Conservation (phyloP, 164 flowering plant genomes). For the Stephania yunnanensis region DNA sequence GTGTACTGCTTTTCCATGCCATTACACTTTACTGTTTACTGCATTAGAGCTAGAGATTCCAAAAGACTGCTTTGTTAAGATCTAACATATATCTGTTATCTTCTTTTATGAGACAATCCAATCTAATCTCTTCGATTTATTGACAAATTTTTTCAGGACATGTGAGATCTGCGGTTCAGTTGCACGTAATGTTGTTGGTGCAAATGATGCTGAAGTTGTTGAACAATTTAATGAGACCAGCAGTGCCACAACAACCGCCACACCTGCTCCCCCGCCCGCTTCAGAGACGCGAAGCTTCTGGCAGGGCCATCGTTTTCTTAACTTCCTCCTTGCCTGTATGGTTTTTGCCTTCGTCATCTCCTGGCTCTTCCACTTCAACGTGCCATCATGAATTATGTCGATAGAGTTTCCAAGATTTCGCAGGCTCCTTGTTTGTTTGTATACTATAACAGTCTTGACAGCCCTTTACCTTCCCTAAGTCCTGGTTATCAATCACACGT, state of each 20-base stretch:
- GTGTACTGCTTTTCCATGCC: not conserved
- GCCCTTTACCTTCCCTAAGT: not conserved
- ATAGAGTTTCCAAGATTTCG: not conserved
- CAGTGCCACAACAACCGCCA: slow-evolving; percentile 25
- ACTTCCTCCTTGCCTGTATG: slow-evolving; percentile 82
- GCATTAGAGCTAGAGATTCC: not conserved
- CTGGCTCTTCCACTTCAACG: slow-evolving; percentile 94
- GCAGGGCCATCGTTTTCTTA: slow-evolving; percentile 77
- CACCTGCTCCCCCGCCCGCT: slow-evolving; percentile 24
- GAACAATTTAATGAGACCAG: slow-evolving; percentile 43
- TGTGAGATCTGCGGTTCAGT: slow-evolving; percentile 80
- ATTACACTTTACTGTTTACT: not conserved
- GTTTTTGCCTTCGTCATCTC: slow-evolving; percentile 87
- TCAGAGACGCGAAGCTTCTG: slow-evolving; percentile 56
- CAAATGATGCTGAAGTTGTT: slow-evolving; percentile 37
- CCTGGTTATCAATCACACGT: not conserved
- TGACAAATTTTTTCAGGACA: slow-evolving; percentile 40
- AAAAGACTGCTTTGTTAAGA: not conserved
- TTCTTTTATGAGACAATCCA: not conserved
- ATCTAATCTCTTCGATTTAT: not conserved
- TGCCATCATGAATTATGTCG: slow-evolving; percentile 39
- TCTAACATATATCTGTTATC: not conserved
- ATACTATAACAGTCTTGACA: not conserved
- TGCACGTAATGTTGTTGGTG: slow-evolving; percentile 62
- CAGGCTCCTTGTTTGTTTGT: slow-evolving; percentile 11